A percentile compares a stretch with the other conserved stretches of the same genome.
phyloP scores from a whole-genome alignment of 805 yeast species.

The Sungouiozyma intestinalis region DNA sequence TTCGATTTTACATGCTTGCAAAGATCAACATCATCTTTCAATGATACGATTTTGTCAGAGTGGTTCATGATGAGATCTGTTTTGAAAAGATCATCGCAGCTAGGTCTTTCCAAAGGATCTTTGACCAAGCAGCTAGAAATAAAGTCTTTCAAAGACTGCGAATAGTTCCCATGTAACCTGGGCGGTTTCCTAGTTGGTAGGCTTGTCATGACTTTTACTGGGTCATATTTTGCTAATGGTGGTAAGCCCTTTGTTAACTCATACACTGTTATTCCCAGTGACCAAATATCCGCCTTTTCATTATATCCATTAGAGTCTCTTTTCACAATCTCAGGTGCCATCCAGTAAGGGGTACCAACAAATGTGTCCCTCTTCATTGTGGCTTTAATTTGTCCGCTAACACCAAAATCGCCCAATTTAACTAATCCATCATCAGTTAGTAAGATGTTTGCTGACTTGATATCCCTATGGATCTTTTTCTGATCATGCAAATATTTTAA shows the following conservation, averaged over 20 bases:
- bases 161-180: constrained; percentile 22
- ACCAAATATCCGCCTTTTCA: constrained; percentile 91
- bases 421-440: constrained; percentile 59
- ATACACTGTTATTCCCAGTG: constrained; percentile 83
- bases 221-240: constrained; percentile 63
- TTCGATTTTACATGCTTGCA: constrained; percentile 23
- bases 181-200: constrained; percentile 31
- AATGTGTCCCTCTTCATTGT: constrained; percentile 59
- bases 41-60: constrained; percentile 25
- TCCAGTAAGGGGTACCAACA: constrained; percentile 96
- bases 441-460: constrained; percentile 81
- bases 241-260: constrained; percentile 79
- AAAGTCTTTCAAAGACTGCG: constrained; percentile 39
- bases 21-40: constrained; percentile 33
- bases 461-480: constrained; percentile 76
- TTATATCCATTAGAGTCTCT: constrained; percentile 46
- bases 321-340: constrained; percentile 93
- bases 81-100: constrained; percentile 45
- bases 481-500: constrained; percentile 67
- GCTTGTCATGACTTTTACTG: constrained; percentile 58
- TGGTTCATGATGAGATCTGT: constrained; percentile 3
- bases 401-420: constrained; percentile 90
- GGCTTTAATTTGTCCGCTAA: constrained; percentile 71
- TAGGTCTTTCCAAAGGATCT: constrained; percentile 55
- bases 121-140: constrained; percentile 55